These are phyloP conservation scores for Rutstroemia sp. DNA, from an alignment of 2,329 filamentous ascomycete genomes.

Conservation along the genomic window DNA sequence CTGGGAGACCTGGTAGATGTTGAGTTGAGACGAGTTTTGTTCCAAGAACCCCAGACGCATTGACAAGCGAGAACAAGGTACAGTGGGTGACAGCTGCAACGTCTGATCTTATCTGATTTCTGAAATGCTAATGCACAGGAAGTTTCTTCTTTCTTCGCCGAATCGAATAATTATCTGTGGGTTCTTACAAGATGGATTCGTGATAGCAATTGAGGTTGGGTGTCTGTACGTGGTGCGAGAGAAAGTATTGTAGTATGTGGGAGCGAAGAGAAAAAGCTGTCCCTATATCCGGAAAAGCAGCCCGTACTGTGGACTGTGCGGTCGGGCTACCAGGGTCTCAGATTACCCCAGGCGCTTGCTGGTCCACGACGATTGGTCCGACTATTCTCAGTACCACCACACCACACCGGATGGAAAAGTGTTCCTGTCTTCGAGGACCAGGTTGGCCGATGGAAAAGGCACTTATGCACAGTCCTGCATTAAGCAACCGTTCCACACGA, in stretches of 20 bases:
- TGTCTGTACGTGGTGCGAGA: no score
- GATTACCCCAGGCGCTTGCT: neutral
- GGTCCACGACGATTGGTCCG: neutral
- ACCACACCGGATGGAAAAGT: neutral
- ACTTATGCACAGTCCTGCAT: neutral
- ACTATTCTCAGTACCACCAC: neutral
- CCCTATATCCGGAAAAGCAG: neutral
- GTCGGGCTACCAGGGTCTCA: neutral
- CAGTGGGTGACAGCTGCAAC: neutral
- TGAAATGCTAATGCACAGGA: neutral
- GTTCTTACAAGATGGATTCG: no score
- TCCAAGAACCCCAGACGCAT: slow-evolving; percentile 13
- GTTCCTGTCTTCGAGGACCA: neutral
- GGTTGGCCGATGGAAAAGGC: neutral
- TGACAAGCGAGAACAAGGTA: neutral
- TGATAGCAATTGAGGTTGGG: no score
- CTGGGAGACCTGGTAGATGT: neutral
- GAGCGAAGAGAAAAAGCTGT: neutral
- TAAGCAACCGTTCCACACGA: neutral
- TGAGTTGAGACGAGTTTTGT: slow-evolving; percentile 8
- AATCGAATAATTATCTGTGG: no score
- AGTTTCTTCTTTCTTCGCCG: neutral
- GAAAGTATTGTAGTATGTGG: no score
- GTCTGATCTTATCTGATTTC: slow-evolving; percentile 2
- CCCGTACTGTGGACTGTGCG: neutral